Percentiles rank a stretch among this genome's conserved stretches.
Conservation (phyloP, 2,329 filamentous ascomycete species). For the Penicillium sp. region DNA sequence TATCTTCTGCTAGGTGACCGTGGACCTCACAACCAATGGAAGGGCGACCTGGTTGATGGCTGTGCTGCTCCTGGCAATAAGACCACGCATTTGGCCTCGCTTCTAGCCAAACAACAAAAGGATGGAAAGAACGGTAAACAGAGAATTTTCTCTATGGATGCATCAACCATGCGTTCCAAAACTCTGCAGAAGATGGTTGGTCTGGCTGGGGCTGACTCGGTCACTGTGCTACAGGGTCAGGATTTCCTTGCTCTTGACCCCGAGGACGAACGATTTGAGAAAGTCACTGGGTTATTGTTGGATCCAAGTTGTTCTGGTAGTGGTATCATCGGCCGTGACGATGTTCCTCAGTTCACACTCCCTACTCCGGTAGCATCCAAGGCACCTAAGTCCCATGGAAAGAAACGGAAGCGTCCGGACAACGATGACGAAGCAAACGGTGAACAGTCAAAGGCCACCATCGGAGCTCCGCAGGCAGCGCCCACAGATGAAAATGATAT, state of each 20-base stretch:
- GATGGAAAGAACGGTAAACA: slow-evolving; percentile 29
- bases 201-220: slow-evolving; percentile 68
- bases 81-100: slow-evolving; percentile 85
- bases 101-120: slow-evolving; percentile 50
- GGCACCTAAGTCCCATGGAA: slow-evolving; percentile 25
- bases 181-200: slow-evolving; percentile 83
- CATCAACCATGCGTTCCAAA: slow-evolving; percentile 57
- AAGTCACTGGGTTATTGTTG: slow-evolving; percentile 79
- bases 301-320: slow-evolving; percentile 96
- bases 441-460: slow-evolving; percentile 8
- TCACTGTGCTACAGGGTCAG: slow-evolving; percentile 68
- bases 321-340: slow-evolving; percentile 87
- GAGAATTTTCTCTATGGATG: slow-evolving; percentile 54
- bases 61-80: slow-evolving; percentile 97
- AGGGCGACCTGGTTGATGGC: slow-evolving; percentile 80
- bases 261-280: slow-evolving; percentile 56
- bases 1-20: slow-evolving; percentile 68
- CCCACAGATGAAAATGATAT: slow-evolving; percentile 40
- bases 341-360: slow-evolving; percentile 67
- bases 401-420: slow-evolving; percentile 47
- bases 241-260: slow-evolving; percentile 82
- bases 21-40: slow-evolving; percentile 33
- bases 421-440: slow-evolving; percentile 14
- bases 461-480: slow-evolving; percentile 16
- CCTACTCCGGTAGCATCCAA: slow-evolving; percentile 36